phyloP scores from a whole-genome alignment of 1,284 basidiomycete genomes.

The Moesziomyces globuligerus region DNA sequence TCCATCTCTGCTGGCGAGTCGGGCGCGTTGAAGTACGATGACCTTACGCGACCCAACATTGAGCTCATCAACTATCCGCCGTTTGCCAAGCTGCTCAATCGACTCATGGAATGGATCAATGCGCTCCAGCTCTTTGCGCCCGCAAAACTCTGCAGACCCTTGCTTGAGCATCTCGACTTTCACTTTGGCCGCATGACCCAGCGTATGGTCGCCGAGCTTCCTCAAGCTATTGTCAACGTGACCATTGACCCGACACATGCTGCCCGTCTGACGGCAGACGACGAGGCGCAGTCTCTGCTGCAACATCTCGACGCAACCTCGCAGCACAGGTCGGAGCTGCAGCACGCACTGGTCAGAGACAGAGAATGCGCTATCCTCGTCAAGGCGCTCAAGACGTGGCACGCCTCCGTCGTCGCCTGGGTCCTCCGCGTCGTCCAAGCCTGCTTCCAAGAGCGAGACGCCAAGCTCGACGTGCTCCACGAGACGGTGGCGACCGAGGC shows the following conservation, averaged over 20 bases:
- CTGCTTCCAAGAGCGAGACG: conserved; percentile 11
- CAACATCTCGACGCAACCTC: conserved; percentile 4
- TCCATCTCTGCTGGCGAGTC: neutral
- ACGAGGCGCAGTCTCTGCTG: conserved; percentile 3
- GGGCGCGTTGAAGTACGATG: conserved; percentile 13
- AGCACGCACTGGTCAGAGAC: conserved; percentile 13
- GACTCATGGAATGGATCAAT: conserved; percentile 23
- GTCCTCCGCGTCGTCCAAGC: conserved; percentile 8
- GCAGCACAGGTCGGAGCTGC: neutral
- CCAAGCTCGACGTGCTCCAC: neutral
- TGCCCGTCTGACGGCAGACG: conserved; percentile 2
- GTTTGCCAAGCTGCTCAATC: conserved; percentile 29
- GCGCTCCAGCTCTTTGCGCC: conserved; percentile 34
- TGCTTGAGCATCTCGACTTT: conserved; percentile 1
- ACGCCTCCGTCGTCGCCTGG: conserved; percentile 25
- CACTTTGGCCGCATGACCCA: conserved; percentile 10
- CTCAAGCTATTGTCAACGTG: conserved; percentile 4
- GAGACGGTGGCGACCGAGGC: neutral
- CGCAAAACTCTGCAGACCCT: neutral
- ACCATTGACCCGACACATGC: neutral
- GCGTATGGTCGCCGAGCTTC: conserved; percentile 7
- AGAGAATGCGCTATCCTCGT: conserved; percentile 11
- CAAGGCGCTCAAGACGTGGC: conserved; percentile 19
- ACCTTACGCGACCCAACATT: conserved; percentile 21
- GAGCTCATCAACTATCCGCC: conserved; percentile 32